Base-by-base conservation (phyloP, 805 yeast genomes). In the Teunomyces atbi region DNA sequence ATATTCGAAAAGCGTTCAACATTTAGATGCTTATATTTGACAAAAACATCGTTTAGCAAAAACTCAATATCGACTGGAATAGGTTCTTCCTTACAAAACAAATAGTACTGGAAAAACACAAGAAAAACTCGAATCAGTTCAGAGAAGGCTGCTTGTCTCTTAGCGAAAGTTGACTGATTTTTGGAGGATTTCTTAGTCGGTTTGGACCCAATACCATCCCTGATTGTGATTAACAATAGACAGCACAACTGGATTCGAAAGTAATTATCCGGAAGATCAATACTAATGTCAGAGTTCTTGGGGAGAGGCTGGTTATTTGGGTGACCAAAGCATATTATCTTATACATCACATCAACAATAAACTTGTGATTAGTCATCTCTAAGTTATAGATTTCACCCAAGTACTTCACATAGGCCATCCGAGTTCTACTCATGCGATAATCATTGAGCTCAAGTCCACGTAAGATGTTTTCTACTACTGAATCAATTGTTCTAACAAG, bases 101-200 rank as follows among this genome's bases (percentile, higher is more conserved):
- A 61, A 58, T 87, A 89, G 60, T 81, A 89, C 56, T 89, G 94
- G 49, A 89, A 82, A 52, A 81, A 83, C 21, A 73, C 72, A 47
- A 84, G 54, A 47, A 84, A 77, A 0, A 58, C 55, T 15, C 52
- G 57, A 5, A 62, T 50, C 13, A 47, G 45, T 16, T 41, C 44
- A 29, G 13, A 7, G 19, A 18, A 16, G 11, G 26, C 32, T 21
- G 40, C 44, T 13, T 12, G 20, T 12, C 23, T 32, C 27, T 33
- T 38, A 16, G 37, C 39, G n/a, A 21, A 28, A 15, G 42, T 33
- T n/a, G 45, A 3, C 41, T 44, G 42, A 6, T 19, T 38, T 20
- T 36, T 46, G 21, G 44, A 32, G 13, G 19, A n/a, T 20, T 35
- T 27, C 18, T 35, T 42, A 3, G 37, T 19, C 6, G 46, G 16